Evolutionary conservation across 345 rosid genomes (phyloP).

Genomic region (Eucalyptus caleyi): DNA sequence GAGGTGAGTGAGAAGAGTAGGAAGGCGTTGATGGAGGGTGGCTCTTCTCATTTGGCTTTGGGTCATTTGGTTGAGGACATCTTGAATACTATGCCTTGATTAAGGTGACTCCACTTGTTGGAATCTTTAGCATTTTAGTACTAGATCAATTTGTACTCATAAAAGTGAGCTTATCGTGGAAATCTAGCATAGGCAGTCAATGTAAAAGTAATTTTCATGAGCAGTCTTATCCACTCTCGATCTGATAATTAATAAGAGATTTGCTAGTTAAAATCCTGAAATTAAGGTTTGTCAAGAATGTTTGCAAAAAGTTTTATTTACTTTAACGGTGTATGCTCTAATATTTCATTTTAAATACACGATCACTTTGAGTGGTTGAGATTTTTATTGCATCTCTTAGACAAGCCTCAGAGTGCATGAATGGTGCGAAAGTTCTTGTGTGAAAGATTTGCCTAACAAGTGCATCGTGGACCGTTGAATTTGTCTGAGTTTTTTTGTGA

Average conservation of each 20-base stretch:
- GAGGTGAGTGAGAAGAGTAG: slow-evolving; percentile 9
- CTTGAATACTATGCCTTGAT: neutral
- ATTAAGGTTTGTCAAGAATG: fast-evolving
- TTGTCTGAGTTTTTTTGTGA: neutral
- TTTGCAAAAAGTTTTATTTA: neutral
- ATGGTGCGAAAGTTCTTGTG: neutral
- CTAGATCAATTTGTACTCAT: neutral
- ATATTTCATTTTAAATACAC: neutral
- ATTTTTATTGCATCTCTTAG: neutral
- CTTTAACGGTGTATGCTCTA: neutral
- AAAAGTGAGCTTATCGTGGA: neutral
- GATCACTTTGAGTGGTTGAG: neutral
- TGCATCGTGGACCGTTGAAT: neutral
- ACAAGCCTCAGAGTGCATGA: neutral
- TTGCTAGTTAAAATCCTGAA: neutral
- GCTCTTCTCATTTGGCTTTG: slow-evolving; percentile 21
- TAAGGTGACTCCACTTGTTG: neutral
- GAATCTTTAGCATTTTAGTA: too few species aligned
- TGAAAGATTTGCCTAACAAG: neutral
- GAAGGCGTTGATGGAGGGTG: slow-evolving; percentile 24
- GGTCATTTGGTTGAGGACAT: slow-evolving; percentile 14
- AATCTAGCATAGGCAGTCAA: slow-evolving; percentile 1
- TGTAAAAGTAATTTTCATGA: neutral
- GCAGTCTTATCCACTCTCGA: neutral
- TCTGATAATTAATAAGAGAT: too few species aligned